Percentiles rank a stretch among this genome's conserved stretches.
Conservation (phyloP, 2,329 filamentous ascomycete genomes). For the Zymoseptoria crescenta region DNA sequence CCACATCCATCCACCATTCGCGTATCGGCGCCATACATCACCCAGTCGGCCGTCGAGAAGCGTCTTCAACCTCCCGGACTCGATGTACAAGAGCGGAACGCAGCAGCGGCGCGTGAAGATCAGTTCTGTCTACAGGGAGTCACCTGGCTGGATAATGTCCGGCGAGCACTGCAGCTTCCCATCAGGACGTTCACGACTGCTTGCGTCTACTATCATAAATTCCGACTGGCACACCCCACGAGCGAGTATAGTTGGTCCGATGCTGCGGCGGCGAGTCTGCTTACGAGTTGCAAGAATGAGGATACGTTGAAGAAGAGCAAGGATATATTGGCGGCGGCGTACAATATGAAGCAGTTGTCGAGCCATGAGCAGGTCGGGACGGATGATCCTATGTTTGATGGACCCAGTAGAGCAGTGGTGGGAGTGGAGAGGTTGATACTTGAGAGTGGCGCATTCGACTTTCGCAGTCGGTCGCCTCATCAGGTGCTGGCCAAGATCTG, state of each 20-base stretch:
- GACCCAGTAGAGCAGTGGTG: conserved; percentile 70
- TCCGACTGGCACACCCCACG: conserved; percentile 77
- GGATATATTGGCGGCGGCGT: conserved; percentile 83
- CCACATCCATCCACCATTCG: conserved; percentile 58
- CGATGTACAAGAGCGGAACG: conserved; percentile 53
- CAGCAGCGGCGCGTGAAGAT: conserved; percentile 60
- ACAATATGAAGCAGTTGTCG: conserved; percentile 65
- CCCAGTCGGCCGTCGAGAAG: conserved; percentile 70
- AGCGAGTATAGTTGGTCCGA: conserved; percentile 76
- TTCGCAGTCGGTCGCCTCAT: conserved; percentile 80
- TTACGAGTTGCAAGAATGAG: conserved; percentile 94
- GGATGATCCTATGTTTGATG: conserved; percentile 80
- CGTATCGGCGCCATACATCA: conserved; percentile 66
- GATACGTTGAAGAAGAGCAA: conserved; percentile 95
- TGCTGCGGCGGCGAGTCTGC: conserved; percentile 77
- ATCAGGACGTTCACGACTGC: conserved; percentile 89
- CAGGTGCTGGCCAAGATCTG: conserved; percentile 71
- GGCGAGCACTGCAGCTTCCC: conserved; percentile 73
- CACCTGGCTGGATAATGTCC: conserved; percentile 78
- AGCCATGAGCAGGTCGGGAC: conserved; percentile 61
- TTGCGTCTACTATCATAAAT: conserved; percentile 87
- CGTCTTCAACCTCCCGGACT: conserved; percentile 54
- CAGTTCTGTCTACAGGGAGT: conserved; percentile 76
- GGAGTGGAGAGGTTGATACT: conserved; percentile 87
- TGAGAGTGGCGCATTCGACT: conserved; percentile 89